Conservation (phyloP, 1,284 basidiomycete species). For the Cerioporus squamosus region DNA sequence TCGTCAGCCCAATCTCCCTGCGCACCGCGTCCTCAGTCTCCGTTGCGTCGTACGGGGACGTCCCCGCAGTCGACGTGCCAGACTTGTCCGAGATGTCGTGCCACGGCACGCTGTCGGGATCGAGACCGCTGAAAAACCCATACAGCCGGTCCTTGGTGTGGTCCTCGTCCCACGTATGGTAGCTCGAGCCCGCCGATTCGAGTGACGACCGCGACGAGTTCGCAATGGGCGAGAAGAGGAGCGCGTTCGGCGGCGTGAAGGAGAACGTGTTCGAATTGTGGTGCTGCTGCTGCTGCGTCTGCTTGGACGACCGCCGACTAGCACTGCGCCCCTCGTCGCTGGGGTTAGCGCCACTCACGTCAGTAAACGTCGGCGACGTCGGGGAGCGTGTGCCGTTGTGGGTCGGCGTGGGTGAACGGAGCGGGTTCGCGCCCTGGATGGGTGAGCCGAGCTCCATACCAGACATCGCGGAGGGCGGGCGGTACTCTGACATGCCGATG, state of each 20-base stretch:
- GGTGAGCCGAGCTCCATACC: slow-evolving; percentile 58
- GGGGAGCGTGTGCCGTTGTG: slow-evolving; percentile 47
- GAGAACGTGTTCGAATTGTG: slow-evolving; percentile 39
- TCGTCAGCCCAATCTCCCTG: slow-evolving; percentile 67
- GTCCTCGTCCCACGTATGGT: slow-evolving; percentile 75
- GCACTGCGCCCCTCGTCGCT: slow-evolving; percentile 29
- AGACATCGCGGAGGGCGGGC: slow-evolving; percentile 55
- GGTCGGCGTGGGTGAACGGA: slow-evolving; percentile 69
- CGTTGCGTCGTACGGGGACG: slow-evolving; percentile 52
- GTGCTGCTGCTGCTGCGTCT: slow-evolving; percentile 36
- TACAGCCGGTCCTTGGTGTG: slow-evolving; percentile 55
- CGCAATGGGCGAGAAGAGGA: slow-evolving; percentile 68
- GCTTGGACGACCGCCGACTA: slow-evolving; percentile 53
- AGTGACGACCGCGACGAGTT: slow-evolving; percentile 80
- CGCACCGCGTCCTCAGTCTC: slow-evolving; percentile 70
- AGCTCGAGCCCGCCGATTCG: slow-evolving; percentile 79
- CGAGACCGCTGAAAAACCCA: slow-evolving; percentile 54
- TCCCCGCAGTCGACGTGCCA: slow-evolving; percentile 48
- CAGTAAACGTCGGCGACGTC: slow-evolving; percentile 54
- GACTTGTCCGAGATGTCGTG: slow-evolving; percentile 60
- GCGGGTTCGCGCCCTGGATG: slow-evolving; percentile 41
- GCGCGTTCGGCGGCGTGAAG: slow-evolving; percentile 53
- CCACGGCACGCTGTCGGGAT: slow-evolving; percentile 57
- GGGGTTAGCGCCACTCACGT: slow-evolving; percentile 31
- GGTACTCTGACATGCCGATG: slow-evolving; percentile 37